Conservation (phyloP, 768 basidiomycete species). For the Boletus rufocinnamomeus region DNA sequence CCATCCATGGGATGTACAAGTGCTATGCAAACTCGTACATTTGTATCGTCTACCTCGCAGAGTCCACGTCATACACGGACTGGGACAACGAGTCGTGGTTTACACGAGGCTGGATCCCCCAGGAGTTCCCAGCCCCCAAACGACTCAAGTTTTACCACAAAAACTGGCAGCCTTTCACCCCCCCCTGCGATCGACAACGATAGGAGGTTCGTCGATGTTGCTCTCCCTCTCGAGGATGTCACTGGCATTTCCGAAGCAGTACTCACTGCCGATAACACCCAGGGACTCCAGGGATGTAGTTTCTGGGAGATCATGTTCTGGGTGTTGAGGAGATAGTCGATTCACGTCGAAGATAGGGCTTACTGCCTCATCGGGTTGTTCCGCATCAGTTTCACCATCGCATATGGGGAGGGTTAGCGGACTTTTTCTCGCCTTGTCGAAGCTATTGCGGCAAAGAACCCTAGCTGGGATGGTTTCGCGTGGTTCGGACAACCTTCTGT, state of each 20-base stretch:
- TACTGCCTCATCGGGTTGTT: conserved; percentile 27
- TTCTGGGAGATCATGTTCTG: conserved; percentile 21
- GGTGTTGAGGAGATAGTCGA: conserved; percentile 26
- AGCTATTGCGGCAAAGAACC: conserved; percentile 1
- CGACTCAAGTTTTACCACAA: conserved; percentile 21
- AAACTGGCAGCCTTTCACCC: conserved; percentile 11
- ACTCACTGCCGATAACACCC: background rate
- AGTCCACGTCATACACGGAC: background rate
- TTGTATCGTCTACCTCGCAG: conserved; percentile 23
- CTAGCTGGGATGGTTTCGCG: conserved; percentile 15
- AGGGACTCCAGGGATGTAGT: background rate
- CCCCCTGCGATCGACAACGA: background rate
- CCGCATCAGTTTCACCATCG: conserved; percentile 16
- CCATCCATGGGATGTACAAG: conserved; percentile 22
- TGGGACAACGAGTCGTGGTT: conserved; percentile 15
- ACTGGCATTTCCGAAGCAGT: conserved; percentile 7
- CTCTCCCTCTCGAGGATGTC: background rate
- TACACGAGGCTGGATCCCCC: conserved; percentile 13
- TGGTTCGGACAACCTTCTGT: conserved; percentile 16
- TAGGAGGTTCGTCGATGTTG: background rate
- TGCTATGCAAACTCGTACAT: conserved; percentile 26
- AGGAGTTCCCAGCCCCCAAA: conserved; percentile 21
- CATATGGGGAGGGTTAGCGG: conserved; percentile 25
- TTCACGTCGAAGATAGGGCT: conserved; percentile 24
- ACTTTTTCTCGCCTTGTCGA: conserved; percentile 23